Evolutionary conservation across 208 protist species (phyloP).

Genomic region (Leishmania mexicana): DNA sequence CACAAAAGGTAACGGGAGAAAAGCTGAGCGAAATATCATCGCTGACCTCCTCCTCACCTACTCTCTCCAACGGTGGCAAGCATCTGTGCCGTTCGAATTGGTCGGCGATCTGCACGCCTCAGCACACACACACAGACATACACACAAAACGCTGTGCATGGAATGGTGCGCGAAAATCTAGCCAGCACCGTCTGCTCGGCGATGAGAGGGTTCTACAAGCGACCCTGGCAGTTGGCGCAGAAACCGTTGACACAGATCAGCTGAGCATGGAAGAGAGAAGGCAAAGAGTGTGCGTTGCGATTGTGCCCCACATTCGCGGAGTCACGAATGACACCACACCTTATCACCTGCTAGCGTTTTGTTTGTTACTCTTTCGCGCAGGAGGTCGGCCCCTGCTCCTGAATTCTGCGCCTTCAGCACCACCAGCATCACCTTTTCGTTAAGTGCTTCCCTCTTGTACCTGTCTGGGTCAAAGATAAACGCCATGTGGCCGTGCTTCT

Average conservation of each 20-base stretch:
- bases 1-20: not conserved
- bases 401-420: conserved; percentile 41
- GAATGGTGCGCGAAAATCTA: not conserved
- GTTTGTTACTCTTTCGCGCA: not conserved
- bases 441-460: conserved; percentile 72
- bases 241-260: not conserved
- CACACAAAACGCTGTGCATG: not conserved
- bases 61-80: not conserved
- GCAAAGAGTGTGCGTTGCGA: not conserved
- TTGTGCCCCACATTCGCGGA: not conserved
- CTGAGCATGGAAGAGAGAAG: not conserved
- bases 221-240: not conserved
- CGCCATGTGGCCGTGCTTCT: conserved; percentile 57
- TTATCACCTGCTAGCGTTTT: not conserved
- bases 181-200: not conserved
- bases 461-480: conserved; percentile 75
- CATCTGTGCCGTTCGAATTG: not conserved
- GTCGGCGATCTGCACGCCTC: not conserved
- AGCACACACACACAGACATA: not conserved
- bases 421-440: conserved; percentile 55
- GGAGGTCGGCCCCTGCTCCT: conserved; percentile 44
- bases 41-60: not conserved
- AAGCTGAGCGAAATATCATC: not conserved
- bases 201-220: not conserved
- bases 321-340: not conserved